phyloP scores from a whole-genome alignment of 2,329 filamentous ascomycete genomes.

The Lachnellula suecica region DNA sequence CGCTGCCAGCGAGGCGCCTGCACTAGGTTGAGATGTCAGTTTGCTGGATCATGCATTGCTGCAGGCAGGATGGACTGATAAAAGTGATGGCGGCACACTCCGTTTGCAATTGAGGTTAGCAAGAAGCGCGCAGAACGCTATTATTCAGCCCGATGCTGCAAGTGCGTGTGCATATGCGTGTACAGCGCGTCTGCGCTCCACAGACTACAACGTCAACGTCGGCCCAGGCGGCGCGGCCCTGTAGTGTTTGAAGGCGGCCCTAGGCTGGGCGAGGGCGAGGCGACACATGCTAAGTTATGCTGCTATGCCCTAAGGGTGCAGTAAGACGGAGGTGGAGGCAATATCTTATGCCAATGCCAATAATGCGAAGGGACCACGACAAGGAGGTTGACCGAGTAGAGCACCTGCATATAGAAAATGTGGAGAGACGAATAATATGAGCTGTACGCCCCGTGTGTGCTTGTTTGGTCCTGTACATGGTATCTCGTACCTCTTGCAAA shows the following conservation, averaged over 20 bases:
- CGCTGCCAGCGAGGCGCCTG: background rate
- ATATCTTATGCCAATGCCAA: background rate
- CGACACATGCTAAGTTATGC: too few species aligned
- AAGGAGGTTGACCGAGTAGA: background rate
- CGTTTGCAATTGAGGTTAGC: background rate
- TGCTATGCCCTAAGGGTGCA: too few species aligned
- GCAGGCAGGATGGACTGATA: background rate
- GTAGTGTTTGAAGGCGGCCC: background rate
- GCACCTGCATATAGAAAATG: background rate
- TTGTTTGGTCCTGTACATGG: background rate
- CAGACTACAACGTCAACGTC: background rate
- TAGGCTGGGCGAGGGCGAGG: too few species aligned
- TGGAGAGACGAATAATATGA: background rate
- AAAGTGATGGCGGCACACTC: background rate
- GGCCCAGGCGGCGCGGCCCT: background rate
- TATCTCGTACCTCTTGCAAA: background rate
- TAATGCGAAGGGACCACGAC: background rate
- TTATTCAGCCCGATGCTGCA: background rate
- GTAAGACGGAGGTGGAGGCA: too few species aligned
- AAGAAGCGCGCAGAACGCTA: background rate
- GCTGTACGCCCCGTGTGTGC: conserved; percentile 2
- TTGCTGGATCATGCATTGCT: background rate
- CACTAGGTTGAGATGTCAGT: background rate
- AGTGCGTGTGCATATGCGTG: background rate
- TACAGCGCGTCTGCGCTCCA: background rate